Conservation (phyloP, 2,329 filamentous ascomycete species). For the Monosporascus sp. region DNA sequence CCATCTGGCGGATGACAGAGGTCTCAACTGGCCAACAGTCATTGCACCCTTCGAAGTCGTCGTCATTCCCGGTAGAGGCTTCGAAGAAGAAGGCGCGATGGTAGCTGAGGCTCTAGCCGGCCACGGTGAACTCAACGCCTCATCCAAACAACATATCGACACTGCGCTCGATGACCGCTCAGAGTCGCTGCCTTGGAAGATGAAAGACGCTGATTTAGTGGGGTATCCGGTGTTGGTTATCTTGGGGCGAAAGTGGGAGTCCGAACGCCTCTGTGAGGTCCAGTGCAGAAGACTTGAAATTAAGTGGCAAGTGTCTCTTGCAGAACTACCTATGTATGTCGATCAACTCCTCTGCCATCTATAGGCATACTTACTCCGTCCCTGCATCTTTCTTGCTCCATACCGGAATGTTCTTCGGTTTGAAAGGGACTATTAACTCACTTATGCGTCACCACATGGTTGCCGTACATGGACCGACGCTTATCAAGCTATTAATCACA, state of each 20-base stretch:
- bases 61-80: conserved; percentile 50
- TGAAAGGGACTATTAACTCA: too few relatives aligned
- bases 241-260: conserved; percentile 65
- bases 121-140: conserved; percentile 3
- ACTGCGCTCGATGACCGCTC: conserved; percentile 68
- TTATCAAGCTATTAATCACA: too few relatives aligned
- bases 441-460: too few relatives aligned
- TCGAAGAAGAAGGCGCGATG: conserved; percentile 42
- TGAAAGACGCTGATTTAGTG: conserved; percentile 82
- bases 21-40: conserved; percentile 79
- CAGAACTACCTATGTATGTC: conserved; percentile 42
- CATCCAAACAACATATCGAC: conserved; percentile 42
- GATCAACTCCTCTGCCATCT: conserved; percentile 42
- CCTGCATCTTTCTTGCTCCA: too few relatives aligned
- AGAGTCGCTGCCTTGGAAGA: conserved; percentile 71
- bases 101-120: conserved; percentile 58
- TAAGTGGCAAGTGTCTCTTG: conserved; percentile 52
- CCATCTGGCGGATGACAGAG: conserved; percentile 62
- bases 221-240: conserved; percentile 83
- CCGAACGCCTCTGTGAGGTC: conserved; percentile 60
- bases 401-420: too few relatives aligned
- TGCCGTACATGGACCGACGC: too few relatives aligned
- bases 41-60: conserved; percentile 81
- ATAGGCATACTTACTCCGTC: conserved; percentile 26
- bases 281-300: conserved; percentile 67